A percentile compares a stretch with the other conserved stretches of the same genome.
Evolutionary conservation across 2,329 filamentous ascomycete genomes (phyloP).

Genomic region (Pseudocercospora vitis): DNA sequence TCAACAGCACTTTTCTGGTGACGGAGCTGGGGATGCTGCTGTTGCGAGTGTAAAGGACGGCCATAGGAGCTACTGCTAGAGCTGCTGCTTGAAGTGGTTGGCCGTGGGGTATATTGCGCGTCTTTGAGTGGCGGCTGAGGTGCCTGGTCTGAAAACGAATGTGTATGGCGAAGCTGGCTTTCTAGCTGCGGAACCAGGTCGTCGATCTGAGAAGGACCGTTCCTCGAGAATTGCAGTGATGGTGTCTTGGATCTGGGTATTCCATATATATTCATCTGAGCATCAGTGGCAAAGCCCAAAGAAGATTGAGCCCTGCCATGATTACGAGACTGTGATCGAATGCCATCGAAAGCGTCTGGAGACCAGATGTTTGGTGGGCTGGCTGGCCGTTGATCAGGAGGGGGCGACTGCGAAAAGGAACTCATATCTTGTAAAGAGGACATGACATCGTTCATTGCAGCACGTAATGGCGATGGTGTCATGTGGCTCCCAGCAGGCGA

Average conservation of each 20-base stretch:
- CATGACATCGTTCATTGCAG: slow-evolving; percentile 98
- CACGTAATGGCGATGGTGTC: slow-evolving; percentile 87
- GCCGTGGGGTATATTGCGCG: slow-evolving; percentile 30
- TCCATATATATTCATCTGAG: slow-evolving; percentile 39
- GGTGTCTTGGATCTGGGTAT: slow-evolving; percentile 54
- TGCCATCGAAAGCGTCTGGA: slow-evolving; percentile 75
- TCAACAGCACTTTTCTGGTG: slow-evolving; percentile 77
- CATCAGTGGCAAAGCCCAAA: slow-evolving; percentile 60
- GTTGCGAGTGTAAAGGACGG: slow-evolving; percentile 44
- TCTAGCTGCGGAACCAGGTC: slow-evolving; percentile 95
- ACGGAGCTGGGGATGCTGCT: slow-evolving; percentile 44
- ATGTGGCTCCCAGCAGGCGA: slow-evolving; percentile 59
- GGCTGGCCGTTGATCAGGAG: slow-evolving; percentile 53
- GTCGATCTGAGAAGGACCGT: slow-evolving; percentile 68
- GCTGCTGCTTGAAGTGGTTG: slow-evolving; percentile 32
- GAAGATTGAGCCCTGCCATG: slow-evolving; percentile 76
- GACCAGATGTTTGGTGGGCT: slow-evolving; percentile 77
- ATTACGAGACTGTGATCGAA: slow-evolving; percentile 56
- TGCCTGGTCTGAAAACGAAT: slow-evolving; percentile 50
- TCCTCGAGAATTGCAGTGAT: slow-evolving; percentile 35
- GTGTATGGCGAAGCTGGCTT: slow-evolving; percentile 70
- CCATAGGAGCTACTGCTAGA: slow-evolving; percentile 31
- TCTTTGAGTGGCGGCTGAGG: slow-evolving; percentile 36
- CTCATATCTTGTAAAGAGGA: slow-evolving; percentile 88
- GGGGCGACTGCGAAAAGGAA: slow-evolving; percentile 53